Base-by-base conservation (phyloP, 345 rosid species). In the Syzygium aromaticum region DNA sequence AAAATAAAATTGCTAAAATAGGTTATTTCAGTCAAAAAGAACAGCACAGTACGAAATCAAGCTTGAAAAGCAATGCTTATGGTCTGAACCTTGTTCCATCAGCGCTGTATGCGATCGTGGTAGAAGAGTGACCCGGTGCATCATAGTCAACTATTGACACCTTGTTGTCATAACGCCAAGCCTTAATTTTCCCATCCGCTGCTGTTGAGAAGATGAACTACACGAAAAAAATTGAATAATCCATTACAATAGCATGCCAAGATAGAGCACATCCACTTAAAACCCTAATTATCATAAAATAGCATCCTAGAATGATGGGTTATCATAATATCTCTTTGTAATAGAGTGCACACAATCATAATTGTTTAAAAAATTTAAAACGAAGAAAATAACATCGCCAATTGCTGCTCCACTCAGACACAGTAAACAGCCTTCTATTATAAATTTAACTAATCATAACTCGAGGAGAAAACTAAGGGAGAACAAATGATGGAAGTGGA, bases 151-250 rank as follows among this genome's bases (percentile, higher is more conserved):
- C 94, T 89, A 95, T 94, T 54, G 98, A 94, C 22, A 95, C 93
- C 90, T 86, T 0, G 87, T 92, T 90, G 86, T 95, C 97, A 90
- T 94, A 94, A 90, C 94, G 51, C 98, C 98, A 95, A 80, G 96
- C 94, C 90, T 95, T 95, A 84, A 94, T 95, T 92, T 94, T 95
- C 89, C 95, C 98, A 90, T 95, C 95, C 28, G 90, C 88, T 53
- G 97, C 93, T 7, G 94, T 93, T 85, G 97, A 94, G 90, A 94
- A 94, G 87, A 95, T 91, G 88, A 92, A 95, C 96, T 95, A 53
- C 43, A 56, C 28, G 3, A 52, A 87, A 30, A 57, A 25, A 23
- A 63, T 63, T 0, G 1, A 14, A 28, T 1, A 13, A 28, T 2
- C 38, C 28, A 63, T 15, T 6, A 28, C 21, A n/a, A 6, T 63